Percentiles rank a stretch among this genome's conserved stretches.
Evolutionary conservation across 139 green algal genomes (phyloP).

Genomic region (Closterium sp.): DNA sequence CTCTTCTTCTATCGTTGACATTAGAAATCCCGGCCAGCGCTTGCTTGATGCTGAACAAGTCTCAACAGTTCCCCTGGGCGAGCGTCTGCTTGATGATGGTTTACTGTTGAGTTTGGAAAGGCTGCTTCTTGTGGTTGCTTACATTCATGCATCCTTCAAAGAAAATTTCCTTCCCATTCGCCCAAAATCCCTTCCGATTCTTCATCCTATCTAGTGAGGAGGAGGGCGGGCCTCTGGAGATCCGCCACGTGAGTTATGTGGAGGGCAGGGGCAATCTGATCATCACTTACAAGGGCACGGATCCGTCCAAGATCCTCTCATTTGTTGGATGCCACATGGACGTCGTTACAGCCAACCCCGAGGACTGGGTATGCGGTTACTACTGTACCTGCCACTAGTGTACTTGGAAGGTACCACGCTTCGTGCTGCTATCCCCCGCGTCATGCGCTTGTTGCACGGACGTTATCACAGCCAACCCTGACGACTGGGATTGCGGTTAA

Average conservation of each 20-base stretch:
- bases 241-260: slow-evolving; percentile 65
- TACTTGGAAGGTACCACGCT: too few species aligned
- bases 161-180: neutral
- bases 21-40: too few species aligned
- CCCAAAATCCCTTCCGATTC: slow-evolving; percentile 8
- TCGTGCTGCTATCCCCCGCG: too few species aligned
- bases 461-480: slow-evolving; percentile 73
- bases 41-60: too few species aligned
- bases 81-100: too few species aligned
- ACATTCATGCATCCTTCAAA: neutral
- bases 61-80: too few species aligned
- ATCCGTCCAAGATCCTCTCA: slow-evolving; percentile 56
- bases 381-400: too few species aligned
- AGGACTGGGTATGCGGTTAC: slow-evolving; percentile 64
- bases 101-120: too few species aligned
- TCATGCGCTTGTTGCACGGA: slow-evolving; percentile 70
- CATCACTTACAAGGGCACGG: slow-evolving; percentile 62
- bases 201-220: slow-evolving; percentile 51
- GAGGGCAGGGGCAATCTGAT: slow-evolving; percentile 74
- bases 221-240: slow-evolving; percentile 61
- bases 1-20: too few species aligned
- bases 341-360: slow-evolving; percentile 74
- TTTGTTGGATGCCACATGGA: slow-evolving; percentile 76
- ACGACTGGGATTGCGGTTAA: slow-evolving; percentile 63
- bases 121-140: too few species aligned